Percentiles rank a stretch among this genome's conserved stretches.
phyloP scores from a whole-genome alignment of 2,329 filamentous ascomycete genomes.

The Dothidotthia symphoricarpi region DNA sequence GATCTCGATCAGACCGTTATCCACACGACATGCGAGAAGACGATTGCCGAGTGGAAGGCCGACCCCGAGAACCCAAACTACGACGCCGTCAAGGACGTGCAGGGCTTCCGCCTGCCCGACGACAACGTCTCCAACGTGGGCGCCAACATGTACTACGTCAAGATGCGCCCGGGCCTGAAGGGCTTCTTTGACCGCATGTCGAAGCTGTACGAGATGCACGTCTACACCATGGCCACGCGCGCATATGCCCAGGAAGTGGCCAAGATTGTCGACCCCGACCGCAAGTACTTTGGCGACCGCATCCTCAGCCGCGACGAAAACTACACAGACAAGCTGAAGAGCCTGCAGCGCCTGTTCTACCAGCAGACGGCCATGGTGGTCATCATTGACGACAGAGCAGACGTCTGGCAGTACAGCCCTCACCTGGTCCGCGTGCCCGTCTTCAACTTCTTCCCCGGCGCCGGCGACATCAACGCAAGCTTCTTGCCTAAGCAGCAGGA shows the following conservation, averaged over 20 bases:
- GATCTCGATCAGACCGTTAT: constrained; percentile 99
- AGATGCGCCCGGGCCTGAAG: constrained; percentile 82
- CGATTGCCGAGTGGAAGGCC: constrained; percentile 90
- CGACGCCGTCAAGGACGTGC: constrained; percentile 83
- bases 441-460: constrained; percentile 97
- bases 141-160: constrained; percentile 86
- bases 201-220: constrained; percentile 86
- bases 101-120: constrained; percentile 83
- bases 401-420: constrained; percentile 91
- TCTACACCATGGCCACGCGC: constrained; percentile 98
- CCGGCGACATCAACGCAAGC: constrained; percentile 97
- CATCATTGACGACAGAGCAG: constrained; percentile 94
- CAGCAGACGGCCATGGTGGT: constrained; percentile 99
- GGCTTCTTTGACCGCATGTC: constrained; percentile 78
- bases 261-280: constrained; percentile 85
- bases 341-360: constrained; percentile 84
- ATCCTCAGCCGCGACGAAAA: constrained; percentile 97
- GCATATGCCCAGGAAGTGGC: constrained; percentile 94
- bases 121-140: constrained; percentile 52
- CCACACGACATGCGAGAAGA: constrained; percentile 95
- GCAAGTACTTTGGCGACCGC: constrained; percentile 86
- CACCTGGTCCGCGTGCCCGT: constrained; percentile 94
- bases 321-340: constrained; percentile 88
- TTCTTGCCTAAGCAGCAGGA: constrained; percentile 76
- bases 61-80: constrained; percentile 89